These are phyloP conservation scores for Boletellus sp. DNA, from an alignment of 1,284 basidiomycete species.

Conservation along the genomic window DNA sequence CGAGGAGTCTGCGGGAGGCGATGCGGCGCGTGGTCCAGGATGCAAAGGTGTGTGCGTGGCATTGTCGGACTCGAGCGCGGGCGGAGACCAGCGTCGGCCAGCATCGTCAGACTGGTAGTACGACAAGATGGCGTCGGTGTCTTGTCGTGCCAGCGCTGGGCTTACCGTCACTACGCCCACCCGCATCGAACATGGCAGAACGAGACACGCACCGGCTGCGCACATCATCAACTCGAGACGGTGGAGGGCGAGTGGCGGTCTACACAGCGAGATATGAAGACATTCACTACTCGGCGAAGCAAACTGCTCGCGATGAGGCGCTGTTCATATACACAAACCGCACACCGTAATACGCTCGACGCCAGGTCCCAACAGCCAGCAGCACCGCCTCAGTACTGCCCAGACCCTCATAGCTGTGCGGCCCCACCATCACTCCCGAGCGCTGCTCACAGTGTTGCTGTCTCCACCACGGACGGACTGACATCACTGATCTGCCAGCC, in stretches of 20 bases:
- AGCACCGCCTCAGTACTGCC: constrained; percentile 26
- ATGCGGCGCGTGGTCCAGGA: constrained; percentile 24
- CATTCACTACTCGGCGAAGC: not conserved
- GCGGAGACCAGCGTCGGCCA: not conserved
- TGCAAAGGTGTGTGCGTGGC: constrained; percentile 11
- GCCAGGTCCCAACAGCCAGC: constrained; percentile 13
- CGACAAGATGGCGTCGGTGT: constrained; percentile 36
- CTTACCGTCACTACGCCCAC: constrained; percentile 1
- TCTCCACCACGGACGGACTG: constrained; percentile 4
- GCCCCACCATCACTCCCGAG: constrained; percentile 1
- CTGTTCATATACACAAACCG: constrained; percentile 12
- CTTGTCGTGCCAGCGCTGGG: constrained; percentile 13
- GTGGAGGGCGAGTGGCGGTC: constrained; percentile 1
- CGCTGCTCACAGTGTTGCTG: not conserved
- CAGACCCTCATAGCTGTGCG: not conserved
- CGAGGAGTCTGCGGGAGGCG: constrained; percentile 24
- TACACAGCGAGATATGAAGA: constrained; percentile 10
- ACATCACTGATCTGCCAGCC: constrained; percentile 71
- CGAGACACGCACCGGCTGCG: constrained; percentile 16
- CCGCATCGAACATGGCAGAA: not conserved
- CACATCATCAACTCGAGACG: constrained; percentile 11
- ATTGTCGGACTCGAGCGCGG: constrained; percentile 41
- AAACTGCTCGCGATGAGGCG: not conserved
- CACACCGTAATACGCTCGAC: no score
- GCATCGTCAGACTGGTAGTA: constrained; percentile 34